phyloP scores from a whole-genome alignment of 768 basidiomycete genomes.

The Boletus pseudopeckii region DNA sequence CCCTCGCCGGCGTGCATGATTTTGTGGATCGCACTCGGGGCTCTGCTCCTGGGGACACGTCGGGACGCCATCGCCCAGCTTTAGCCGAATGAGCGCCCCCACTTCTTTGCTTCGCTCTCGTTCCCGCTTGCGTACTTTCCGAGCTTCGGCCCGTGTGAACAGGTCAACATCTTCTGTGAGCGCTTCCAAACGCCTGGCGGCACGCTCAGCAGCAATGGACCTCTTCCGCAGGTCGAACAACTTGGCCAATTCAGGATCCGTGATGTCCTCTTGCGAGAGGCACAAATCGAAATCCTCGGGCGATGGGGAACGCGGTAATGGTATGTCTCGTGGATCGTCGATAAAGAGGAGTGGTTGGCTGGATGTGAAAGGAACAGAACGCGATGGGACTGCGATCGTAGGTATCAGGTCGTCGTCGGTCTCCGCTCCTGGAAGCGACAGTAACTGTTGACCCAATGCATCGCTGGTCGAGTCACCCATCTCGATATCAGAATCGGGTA shows the following conservation, averaged over 20 bases:
- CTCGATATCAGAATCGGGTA: conserved; percentile 31
- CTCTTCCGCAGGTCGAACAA: conserved; percentile 41
- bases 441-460: conserved; percentile 20
- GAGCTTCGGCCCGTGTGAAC: conserved; percentile 40
- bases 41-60: conserved; percentile 23
- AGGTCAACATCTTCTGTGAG: conserved; percentile 37
- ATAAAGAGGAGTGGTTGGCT: conserved; percentile 39
- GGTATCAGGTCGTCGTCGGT: conserved; percentile 42
- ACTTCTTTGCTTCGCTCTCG: conserved; percentile 57
- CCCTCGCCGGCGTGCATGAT: conserved; percentile 19
- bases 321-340: conserved; percentile 39
- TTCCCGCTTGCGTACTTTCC: conserved; percentile 45
- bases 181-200: conserved; percentile 30
- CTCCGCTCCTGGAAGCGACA: conserved; percentile 44
- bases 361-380: conserved; percentile 14
- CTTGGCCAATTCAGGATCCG: conserved; percentile 38
- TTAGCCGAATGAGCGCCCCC: conserved; percentile 52
- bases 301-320: conserved; percentile 40
- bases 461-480: conserved; percentile 19
- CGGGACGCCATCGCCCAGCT: conserved; percentile 37
- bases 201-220: conserved; percentile 32
- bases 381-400: conserved; percentile 1
- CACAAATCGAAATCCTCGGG: conserved; percentile 41
- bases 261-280: conserved; percentile 29
- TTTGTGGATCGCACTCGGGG: conserved; percentile 22